Conservation (phyloP, 2,329 filamentous ascomycete genomes). For the Macroventuria anomochaeta region DNA sequence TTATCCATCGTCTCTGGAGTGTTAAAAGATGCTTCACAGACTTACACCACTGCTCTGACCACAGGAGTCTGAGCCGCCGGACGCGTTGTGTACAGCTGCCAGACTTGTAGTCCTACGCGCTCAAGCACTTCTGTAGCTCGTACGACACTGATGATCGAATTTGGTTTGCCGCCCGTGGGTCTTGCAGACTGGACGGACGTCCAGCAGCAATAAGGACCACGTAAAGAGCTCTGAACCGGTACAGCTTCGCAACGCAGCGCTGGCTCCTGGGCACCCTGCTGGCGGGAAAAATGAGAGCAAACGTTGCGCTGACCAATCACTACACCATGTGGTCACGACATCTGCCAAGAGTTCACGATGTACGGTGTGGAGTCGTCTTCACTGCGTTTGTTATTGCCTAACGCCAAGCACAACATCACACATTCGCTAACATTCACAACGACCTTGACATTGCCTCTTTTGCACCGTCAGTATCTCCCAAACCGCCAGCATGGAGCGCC, state of each 20-base stretch:
- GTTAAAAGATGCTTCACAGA: not conserved
- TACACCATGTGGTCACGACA: not conserved
- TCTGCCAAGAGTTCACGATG: conserved; percentile 13
- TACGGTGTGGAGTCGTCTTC: conserved; percentile 7
- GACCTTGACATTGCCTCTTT: not conserved
- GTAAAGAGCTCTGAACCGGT: not conserved
- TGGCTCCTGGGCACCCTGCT: not conserved
- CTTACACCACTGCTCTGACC: not conserved
- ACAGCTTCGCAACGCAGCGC: not conserved
- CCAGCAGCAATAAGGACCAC: not conserved
- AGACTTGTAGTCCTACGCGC: not conserved
- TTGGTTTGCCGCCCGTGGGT: not conserved
- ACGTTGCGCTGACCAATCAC: not conserved
- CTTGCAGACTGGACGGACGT: not conserved
- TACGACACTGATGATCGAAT: not conserved
- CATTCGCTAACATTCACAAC: not conserved
- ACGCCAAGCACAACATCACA: conserved; percentile 6
- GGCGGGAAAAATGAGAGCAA: not conserved
- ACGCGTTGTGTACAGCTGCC: not conserved
- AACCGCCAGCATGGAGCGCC: conserved; percentile 1
- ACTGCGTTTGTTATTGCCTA: conserved; percentile 14
- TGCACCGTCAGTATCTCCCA: not conserved
- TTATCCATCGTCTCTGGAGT: not conserved
- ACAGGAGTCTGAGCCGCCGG: not conserved
- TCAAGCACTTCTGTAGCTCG: not conserved